phyloP scores from a whole-genome alignment of 83 land plant genomes.

The Picea abies region DNA sequence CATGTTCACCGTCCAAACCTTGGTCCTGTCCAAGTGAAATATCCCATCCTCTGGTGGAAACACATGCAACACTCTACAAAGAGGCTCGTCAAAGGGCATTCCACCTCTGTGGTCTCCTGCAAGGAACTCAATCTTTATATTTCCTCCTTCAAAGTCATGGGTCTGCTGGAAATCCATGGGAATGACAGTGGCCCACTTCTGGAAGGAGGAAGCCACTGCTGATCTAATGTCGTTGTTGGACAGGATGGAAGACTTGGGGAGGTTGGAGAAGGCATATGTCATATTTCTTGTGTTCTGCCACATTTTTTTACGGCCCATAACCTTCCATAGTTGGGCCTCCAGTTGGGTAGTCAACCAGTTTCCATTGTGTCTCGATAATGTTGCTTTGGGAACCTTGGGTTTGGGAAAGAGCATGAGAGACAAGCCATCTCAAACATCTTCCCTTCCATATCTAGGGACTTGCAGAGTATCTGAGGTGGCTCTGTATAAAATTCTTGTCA shows the following conservation, averaged over 20 bases:
- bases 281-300: no score
- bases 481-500: conserved; percentile 43
- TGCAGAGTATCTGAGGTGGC: conserved; percentile 20
- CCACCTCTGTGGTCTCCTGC: background rate
- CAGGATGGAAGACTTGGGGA: background rate
- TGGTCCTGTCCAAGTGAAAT: background rate
- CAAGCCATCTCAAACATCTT: no score
- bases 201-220: background rate
- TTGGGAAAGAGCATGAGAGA: background rate
- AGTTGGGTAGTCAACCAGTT: no score
- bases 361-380: background rate
- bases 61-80: background rate
- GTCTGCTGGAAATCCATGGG: no score
- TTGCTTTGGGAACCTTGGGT: background rate
- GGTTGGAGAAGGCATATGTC: background rate
- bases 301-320: no score
- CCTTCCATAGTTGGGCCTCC: background rate
- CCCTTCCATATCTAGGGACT: no score
- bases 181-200: background rate
- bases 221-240: background rate
- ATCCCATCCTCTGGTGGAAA: background rate
- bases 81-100: background rate
- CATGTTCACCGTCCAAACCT: background rate
- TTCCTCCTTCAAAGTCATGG: background rate
- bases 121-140: background rate